These are phyloP conservation scores for Thielaviopsis populi DNA, from an alignment of 2,329 filamentous ascomycete genomes.

Conservation along the genomic window DNA sequence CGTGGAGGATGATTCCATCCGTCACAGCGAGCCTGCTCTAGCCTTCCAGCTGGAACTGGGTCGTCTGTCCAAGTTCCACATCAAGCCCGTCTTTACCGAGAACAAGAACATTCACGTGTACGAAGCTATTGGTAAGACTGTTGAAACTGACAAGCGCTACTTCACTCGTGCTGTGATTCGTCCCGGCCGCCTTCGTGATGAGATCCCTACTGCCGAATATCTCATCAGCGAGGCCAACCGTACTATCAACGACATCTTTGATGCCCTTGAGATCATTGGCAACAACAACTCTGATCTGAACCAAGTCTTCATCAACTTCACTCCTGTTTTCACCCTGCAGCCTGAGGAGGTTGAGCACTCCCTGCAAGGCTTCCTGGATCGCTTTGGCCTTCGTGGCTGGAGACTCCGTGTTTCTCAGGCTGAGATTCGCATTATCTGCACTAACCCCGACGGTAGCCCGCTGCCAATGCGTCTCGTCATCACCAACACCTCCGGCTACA, in stretches of 20 bases:
- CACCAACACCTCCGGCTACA: conserved; percentile 95
- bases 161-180: conserved; percentile 93
- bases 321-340: conserved; percentile 82
- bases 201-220: conserved; percentile 97
- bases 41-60: conserved; percentile 97
- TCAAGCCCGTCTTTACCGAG: conserved; percentile 96
- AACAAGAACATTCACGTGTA: conserved; percentile 99
- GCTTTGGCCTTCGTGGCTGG: conserved; percentile 90
- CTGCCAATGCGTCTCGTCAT: conserved; percentile 93
- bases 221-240: conserved; percentile 94
- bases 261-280: conserved; percentile 94
- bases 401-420: conserved; percentile 90
- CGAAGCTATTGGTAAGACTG: conserved; percentile 85
- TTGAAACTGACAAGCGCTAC: conserved; percentile 95
- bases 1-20: conserved; percentile 84
- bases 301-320: conserved; percentile 99
- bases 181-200: conserved; percentile 83
- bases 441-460: conserved; percentile 65
- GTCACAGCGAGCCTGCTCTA: conserved; percentile 89
- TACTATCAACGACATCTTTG: conserved; percentile 92
- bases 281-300: conserved; percentile 99
- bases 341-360: conserved; percentile 84
- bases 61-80: conserved; percentile 90
- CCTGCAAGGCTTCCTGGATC: conserved; percentile 86
- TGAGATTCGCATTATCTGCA: conserved; percentile 97